These are phyloP conservation scores for Annulohypoxylon maeteangense DNA, from an alignment of 495 filamentous ascomycete genomes.

Conservation along the genomic window DNA sequence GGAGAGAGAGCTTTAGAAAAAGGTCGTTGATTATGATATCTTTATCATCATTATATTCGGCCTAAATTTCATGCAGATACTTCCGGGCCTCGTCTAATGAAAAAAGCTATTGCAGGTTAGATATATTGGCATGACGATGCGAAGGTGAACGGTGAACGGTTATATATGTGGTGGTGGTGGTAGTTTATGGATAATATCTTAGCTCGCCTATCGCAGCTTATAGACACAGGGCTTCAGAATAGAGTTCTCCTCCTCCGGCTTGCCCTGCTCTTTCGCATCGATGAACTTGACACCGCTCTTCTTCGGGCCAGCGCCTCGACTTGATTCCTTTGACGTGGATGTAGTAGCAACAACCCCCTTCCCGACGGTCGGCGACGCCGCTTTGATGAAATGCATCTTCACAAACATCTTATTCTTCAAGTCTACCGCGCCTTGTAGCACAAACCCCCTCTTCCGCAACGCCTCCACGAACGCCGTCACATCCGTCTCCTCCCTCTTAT, in stretches of 20 bases:
- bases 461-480: constrained; percentile 90
- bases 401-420: constrained; percentile 98
- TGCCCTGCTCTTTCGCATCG: constrained; percentile 62
- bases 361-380: constrained; percentile 70
- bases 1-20: constrained; percentile 30
- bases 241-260: constrained; percentile 71
- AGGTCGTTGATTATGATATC: constrained; percentile 16
- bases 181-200: not conserved
- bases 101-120: constrained; percentile 12
- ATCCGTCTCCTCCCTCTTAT: constrained; percentile 75
- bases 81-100: constrained; percentile 6
- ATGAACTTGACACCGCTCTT: constrained; percentile 69
- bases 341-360: constrained; percentile 72
- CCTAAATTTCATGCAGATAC: not conserved
- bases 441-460: constrained; percentile 79
- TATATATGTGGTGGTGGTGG: not conserved
- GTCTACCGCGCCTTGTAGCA: constrained; percentile 72
- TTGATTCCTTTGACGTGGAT: constrained; percentile 48
- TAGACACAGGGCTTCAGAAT: constrained; percentile 97
- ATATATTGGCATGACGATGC: constrained; percentile 8
- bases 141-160: constrained; percentile 6
- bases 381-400: constrained; percentile 91
- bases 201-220: constrained; percentile 74
- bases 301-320: constrained; percentile 55
- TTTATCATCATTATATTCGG: too few relatives aligned